A percentile compares a stretch with the other conserved stretches of the same genome.
phyloP scores from a whole-genome alignment of 495 filamentous ascomycete genomes.

The Terfezia boudieri region DNA sequence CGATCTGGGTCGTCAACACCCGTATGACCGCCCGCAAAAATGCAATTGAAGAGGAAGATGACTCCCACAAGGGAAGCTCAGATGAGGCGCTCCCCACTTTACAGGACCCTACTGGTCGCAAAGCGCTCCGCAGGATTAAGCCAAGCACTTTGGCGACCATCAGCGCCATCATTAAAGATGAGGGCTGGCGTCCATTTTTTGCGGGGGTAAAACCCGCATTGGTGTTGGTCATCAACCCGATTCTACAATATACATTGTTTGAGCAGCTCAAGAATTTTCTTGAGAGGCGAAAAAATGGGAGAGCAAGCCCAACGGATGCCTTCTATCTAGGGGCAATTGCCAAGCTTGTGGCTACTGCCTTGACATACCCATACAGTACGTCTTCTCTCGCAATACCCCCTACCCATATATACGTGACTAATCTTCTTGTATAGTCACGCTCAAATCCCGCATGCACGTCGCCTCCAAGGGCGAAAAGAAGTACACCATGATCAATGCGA shows the following conservation, averaged over 20 bases:
- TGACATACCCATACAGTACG: constrained; percentile 91
- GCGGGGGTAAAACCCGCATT: constrained; percentile 81
- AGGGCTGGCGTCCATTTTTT: constrained; percentile 68
- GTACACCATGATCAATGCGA: constrained; percentile 47
- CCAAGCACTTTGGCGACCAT: constrained; percentile 62
- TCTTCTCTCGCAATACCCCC: neutral
- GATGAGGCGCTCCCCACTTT: constrained; percentile 8
- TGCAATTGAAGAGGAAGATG: constrained; percentile 28
- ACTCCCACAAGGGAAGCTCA: constrained; percentile 11
- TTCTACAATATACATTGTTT: constrained; percentile 95
- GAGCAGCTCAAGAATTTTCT: constrained; percentile 84
- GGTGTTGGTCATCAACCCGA: constrained; percentile 89
- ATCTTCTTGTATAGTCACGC: constrained; percentile 25
- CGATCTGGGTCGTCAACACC: constrained; percentile 97
- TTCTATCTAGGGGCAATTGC: constrained; percentile 84
- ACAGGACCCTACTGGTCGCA: constrained; percentile 13
- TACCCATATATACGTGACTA: neutral
- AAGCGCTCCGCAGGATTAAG: constrained; percentile 21
- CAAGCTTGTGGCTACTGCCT: constrained; percentile 76
- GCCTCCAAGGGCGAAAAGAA: constrained; percentile 39
- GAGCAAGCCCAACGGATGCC: constrained; percentile 59
- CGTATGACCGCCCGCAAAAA: constrained; percentile 80
- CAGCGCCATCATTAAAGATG: constrained; percentile 47
- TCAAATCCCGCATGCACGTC: constrained; percentile 94
- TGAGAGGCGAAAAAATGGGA: constrained; percentile 30